Evolutionary conservation across 768 basidiomycete genomes (phyloP).

Genomic region (Leccinum boreale): DNA sequence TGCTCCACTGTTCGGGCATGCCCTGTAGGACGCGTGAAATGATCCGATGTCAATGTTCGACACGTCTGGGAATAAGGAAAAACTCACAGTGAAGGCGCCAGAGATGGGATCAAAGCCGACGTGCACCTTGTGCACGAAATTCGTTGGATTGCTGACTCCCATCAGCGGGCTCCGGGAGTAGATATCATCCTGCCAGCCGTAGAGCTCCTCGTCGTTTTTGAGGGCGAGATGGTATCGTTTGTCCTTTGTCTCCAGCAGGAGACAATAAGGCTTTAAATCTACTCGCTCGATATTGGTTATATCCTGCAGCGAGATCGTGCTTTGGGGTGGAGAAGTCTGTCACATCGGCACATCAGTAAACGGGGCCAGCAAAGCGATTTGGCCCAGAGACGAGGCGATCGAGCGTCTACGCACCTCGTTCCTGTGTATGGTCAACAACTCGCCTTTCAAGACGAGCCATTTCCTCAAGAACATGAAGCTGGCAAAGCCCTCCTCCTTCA

Average conservation of each 20-base stretch:
- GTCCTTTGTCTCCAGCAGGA: conserved; percentile 82
- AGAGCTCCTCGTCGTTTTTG: conserved; percentile 96
- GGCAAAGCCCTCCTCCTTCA: conserved; percentile 94
- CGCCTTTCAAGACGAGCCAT: conserved; percentile 84
- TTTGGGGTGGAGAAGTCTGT: conserved; percentile 56
- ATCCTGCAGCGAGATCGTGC: conserved; percentile 64
- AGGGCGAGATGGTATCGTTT: conserved; percentile 78
- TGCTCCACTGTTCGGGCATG: conserved; percentile 96
- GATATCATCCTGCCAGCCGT: conserved; percentile 97
- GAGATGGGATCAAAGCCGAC: conserved; percentile 94
- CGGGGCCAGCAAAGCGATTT: not conserved
- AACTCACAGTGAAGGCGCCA: conserved; percentile 88
- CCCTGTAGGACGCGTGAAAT: conserved; percentile 49
- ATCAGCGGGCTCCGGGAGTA: conserved; percentile 89
- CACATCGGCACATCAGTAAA: conserved; percentile 6
- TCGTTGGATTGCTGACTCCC: conserved; percentile 92
- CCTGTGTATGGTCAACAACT: conserved; percentile 80
- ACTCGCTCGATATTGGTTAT: conserved; percentile 87
- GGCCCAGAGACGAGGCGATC: not conserved
- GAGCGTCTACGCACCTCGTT: conserved; percentile 65
- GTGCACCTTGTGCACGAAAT: conserved; percentile 98
- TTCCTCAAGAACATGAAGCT: conserved; percentile 91
- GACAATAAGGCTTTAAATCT: conserved; percentile 92
- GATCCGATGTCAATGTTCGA: not conserved
- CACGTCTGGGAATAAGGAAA: not conserved